phyloP scores from a whole-genome alignment of 352 stramenopile genomes.

The Plasmopara viticola region DNA sequence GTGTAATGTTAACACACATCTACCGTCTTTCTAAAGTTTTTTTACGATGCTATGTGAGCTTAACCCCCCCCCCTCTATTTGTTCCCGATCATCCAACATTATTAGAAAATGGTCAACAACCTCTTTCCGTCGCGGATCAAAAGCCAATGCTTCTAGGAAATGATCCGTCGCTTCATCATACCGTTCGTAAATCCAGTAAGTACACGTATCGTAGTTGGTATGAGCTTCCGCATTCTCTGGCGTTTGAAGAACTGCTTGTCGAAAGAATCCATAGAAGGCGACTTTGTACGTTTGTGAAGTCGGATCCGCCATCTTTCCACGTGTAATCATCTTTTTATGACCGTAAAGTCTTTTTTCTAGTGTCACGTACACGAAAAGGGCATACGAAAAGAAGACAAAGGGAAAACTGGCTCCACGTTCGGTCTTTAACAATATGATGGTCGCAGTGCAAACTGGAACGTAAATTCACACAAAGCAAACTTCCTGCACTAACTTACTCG shows the following conservation, averaged over 20 bases:
- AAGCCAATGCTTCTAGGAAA: constrained; percentile 61
- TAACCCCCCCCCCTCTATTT: constrained; percentile 30
- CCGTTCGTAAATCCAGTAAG: constrained; percentile 67
- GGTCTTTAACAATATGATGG: constrained; percentile 69
- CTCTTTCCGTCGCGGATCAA: constrained; percentile 52
- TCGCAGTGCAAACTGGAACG: too few species aligned
- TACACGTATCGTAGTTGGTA: constrained; percentile 71
- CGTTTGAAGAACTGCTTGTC: constrained; percentile 62
- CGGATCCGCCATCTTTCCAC: constrained; percentile 49
- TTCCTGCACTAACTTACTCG: constrained; percentile 57
- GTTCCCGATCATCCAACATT: constrained; percentile 52
- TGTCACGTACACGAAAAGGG: constrained; percentile 63
- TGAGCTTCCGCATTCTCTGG: constrained; percentile 53
- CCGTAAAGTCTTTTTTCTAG: constrained; percentile 55
- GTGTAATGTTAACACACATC: too few species aligned
- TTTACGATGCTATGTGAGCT: too few species aligned
- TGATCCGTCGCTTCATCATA: constrained; percentile 52
- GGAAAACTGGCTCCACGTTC: constrained; percentile 63
- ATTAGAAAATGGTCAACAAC: constrained; percentile 70
- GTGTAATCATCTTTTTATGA: constrained; percentile 67
- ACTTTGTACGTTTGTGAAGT: constrained; percentile 66
- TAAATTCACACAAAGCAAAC: constrained; percentile 58
- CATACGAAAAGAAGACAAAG: constrained; percentile 77
- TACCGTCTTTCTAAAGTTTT: too few species aligned
- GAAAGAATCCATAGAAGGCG: constrained; percentile 73